phyloP scores from a whole-genome alignment of 2,329 filamentous ascomycete species.

The Aureobasidium sp. region DNA sequence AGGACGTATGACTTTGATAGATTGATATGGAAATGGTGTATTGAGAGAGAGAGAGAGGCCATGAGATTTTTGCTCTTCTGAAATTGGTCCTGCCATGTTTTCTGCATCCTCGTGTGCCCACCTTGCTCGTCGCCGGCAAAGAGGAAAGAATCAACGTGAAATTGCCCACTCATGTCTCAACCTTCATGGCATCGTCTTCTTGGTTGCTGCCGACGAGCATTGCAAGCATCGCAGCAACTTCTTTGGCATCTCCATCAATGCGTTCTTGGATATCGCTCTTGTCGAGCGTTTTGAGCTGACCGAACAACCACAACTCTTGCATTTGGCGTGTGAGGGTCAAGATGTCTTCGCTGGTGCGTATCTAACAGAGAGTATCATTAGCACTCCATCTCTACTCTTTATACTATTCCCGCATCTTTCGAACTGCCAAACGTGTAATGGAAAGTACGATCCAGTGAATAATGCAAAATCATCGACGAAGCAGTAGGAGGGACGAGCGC shows the following conservation, averaged over 20 bases:
- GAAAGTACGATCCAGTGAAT: not conserved
- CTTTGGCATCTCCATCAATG: conserved; percentile 42
- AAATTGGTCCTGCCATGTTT: not conserved
- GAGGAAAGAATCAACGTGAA: not conserved
- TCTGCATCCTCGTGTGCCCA: not conserved
- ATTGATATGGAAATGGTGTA: not conserved
- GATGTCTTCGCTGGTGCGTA: conserved; percentile 56
- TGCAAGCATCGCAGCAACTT: conserved; percentile 40
- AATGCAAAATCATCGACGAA: not conserved
- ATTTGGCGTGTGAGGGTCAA: conserved; percentile 54
- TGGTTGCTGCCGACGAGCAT: conserved; percentile 1
- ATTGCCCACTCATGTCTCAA: not conserved
- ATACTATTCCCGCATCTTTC: too few species aligned
- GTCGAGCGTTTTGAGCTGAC: conserved; percentile 53
- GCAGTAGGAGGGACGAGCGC: not conserved
- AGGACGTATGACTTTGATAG: too few species aligned
- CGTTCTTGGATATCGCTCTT: conserved; percentile 35
- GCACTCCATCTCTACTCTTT: too few species aligned
- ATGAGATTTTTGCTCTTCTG: not conserved
- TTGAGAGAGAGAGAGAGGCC: not conserved
- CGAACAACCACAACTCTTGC: conserved; percentile 63
- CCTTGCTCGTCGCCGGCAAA: not conserved
- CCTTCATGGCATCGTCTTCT: not conserved
- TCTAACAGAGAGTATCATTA: conserved; percentile 41
- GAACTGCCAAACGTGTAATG: not conserved